Evolutionary conservation across 148 eudicot species (phyloP), one percentile per base, ranked within the genome.

Genomic region (Linanthus parryae): DNA sequence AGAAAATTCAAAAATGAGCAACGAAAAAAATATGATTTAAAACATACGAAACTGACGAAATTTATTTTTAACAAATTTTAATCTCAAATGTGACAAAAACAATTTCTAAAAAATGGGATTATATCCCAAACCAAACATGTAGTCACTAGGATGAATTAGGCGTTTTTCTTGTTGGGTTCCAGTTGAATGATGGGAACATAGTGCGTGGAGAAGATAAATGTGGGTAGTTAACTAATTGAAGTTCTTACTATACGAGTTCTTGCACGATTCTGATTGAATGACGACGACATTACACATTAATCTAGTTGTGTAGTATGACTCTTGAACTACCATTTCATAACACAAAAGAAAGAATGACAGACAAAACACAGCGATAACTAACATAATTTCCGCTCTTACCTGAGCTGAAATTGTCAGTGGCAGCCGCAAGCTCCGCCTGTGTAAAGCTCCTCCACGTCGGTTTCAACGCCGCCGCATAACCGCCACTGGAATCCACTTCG

Each of bases 401-500:
- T 0, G 56, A 11, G 49, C 42, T 50, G 57, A 60, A 60, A 41
- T 60, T 22, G 42, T 60, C 49, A 8, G 64, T 60, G 15, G 64
- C 56, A 30, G 50, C 57, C 11, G 12, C 47, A 31, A 60, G 64
- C 57, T 60, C 64, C 2, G 44, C 31, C 7, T 12, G 26, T 5
- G 23, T 60, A 48, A 60, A 60, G 37, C 19, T 50, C 42, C 57
- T 40, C 64, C 64, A 60, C 0, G 64, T 28, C 0, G 49, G 57
- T 25, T 78, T 92, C 0, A 73, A 58, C 44, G 53, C 62, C 28
- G 66, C 64, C 5, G 59, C 15, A 25, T 79, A 70, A 0, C 59
- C 76, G 5, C 61, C 56, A 24, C 70, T 74, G 29, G 66, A 59
- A 10, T 63, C 59, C 12, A 67, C 82, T 0, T 77, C 96, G 0